These are phyloP conservation scores for Taphrina confusa DNA, from an alignment of 1,139 yeast genomes.

Conservation along the genomic window DNA sequence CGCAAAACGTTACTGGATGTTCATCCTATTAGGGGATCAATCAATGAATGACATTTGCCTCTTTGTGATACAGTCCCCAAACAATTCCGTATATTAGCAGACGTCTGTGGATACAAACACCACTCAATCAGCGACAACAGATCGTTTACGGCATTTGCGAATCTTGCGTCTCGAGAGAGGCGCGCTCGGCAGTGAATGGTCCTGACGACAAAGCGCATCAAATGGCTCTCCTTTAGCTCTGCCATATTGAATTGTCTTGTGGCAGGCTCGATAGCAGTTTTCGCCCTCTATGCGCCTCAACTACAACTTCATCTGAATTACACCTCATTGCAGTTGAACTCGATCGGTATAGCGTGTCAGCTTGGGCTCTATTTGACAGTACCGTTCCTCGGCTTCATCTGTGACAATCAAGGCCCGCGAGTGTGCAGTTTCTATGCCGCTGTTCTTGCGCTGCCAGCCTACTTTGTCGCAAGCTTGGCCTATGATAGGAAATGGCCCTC, in stretches of 20 bases:
- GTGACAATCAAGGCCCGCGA: conserved; percentile 84
- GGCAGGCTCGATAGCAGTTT: conserved; percentile 47
- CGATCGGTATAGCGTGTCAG: conserved; percentile 72
- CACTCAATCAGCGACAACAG: too few species aligned
- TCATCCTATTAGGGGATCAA: too few species aligned
- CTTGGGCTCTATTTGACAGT: conserved; percentile 83
- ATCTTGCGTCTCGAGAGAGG: too few species aligned
- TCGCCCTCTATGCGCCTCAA: conserved; percentile 74
- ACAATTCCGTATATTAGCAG: too few species aligned
- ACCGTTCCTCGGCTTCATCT: conserved; percentile 78
- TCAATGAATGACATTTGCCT: too few species aligned
- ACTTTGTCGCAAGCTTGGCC: conserved; percentile 54
- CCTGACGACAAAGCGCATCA: neutral
- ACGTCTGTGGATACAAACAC: too few species aligned
- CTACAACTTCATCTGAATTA: conserved; percentile 62
- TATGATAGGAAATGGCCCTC: conserved; percentile 41
- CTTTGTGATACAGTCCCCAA: too few species aligned
- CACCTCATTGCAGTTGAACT: conserved; percentile 70
- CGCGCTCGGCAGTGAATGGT: neutral
- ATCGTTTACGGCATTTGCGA: too few species aligned
- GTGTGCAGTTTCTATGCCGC: conserved; percentile 65
- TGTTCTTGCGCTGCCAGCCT: conserved; percentile 70
- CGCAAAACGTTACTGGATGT: too few species aligned
- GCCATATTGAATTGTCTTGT: conserved; percentile 30
- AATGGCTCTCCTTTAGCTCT: conserved; percentile 26